A percentile compares a stretch with the other conserved stretches of the same genome.
phyloP scores from a whole-genome alignment of 2,329 filamentous ascomycete genomes.

The Epicoccum sorghinum region DNA sequence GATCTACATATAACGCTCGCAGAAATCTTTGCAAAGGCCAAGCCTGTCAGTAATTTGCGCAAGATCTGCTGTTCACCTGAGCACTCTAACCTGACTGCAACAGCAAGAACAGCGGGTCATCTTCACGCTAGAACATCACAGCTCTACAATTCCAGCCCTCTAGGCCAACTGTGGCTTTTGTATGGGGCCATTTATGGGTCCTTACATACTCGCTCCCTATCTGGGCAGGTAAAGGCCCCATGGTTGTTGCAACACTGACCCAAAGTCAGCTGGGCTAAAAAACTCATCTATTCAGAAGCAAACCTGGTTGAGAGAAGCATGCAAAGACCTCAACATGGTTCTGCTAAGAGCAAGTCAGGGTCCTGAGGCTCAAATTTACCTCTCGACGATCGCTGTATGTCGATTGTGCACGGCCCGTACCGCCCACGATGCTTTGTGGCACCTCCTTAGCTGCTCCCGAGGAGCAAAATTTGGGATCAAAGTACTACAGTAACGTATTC shows the following conservation, averaged over 20 bases:
- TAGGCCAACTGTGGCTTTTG: neutral
- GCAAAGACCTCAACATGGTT: neutral
- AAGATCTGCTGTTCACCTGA: constrained; percentile 5
- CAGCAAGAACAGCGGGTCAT: neutral
- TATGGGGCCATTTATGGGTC: neutral
- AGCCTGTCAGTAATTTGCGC: neutral
- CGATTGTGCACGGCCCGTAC: constrained; percentile 9
- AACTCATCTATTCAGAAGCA: neutral
- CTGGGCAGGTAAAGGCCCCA: neutral
- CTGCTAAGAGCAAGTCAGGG: neutral
- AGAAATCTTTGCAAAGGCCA: neutral
- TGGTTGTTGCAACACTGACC: constrained; percentile 2
- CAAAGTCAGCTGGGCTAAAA: constrained; percentile 3
- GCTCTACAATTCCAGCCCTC: neutral
- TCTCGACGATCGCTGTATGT: neutral
- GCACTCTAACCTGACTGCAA: constrained; percentile 5
- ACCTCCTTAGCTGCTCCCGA: constrained; percentile 12
- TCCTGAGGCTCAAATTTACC: neutral
- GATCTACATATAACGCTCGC: too few relatives aligned
- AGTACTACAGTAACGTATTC: constrained; percentile 22
- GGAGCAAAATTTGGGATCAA: constrained; percentile 11
- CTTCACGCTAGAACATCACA: neutral
- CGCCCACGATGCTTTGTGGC: constrained; percentile 13
- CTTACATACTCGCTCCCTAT: neutral
- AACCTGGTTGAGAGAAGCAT: neutral